phyloP scores from a whole-genome alignment of 1,139 yeast genomes.

The Kurtzmaniella quercitrusa region DNA sequence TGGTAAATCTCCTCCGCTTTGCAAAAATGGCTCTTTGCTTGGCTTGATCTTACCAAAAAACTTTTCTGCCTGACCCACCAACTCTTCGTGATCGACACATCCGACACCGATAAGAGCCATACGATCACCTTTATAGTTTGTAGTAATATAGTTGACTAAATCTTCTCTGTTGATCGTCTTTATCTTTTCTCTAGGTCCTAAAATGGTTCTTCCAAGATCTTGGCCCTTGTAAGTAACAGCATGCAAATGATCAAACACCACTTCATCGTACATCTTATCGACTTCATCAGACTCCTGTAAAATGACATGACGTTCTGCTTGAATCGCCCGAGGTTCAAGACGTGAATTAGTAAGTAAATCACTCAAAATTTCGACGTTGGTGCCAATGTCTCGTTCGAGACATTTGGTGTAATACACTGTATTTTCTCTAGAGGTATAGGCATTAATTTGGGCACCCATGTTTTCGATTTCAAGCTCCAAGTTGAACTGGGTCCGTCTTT shows the following conservation, averaged over 20 bases:
- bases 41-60: slow-evolving; percentile 74
- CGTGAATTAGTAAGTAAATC: slow-evolving; percentile 87
- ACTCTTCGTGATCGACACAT: slow-evolving; percentile 80
- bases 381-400: slow-evolving; percentile 72
- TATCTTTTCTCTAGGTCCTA: slow-evolving; percentile 91
- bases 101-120: slow-evolving; percentile 98
- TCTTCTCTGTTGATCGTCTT: slow-evolving; percentile 74
- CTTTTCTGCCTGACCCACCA: slow-evolving; percentile 71
- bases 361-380: slow-evolving; percentile 81
- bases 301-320: slow-evolving; percentile 93
- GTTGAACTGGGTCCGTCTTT: slow-evolving; percentile 72
- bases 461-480: slow-evolving; percentile 93
- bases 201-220: slow-evolving; percentile 94
- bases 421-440: slow-evolving; percentile 95
- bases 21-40: slow-evolving; percentile 59
- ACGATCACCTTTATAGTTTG: slow-evolving; percentile 92
- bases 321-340: slow-evolving; percentile 79
- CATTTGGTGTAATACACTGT: slow-evolving; percentile 96
- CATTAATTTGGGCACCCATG: slow-evolving; percentile 94
- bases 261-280: slow-evolving; percentile 97
- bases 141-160: slow-evolving; percentile 70
- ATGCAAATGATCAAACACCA: slow-evolving; percentile 94
- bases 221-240: slow-evolving; percentile 88
- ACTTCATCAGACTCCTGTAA: slow-evolving; percentile 97
- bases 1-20: slow-evolving; percentile 80